Conservation (phyloP, 768 basidiomycete species). For the Hygrocybe coccinea region DNA sequence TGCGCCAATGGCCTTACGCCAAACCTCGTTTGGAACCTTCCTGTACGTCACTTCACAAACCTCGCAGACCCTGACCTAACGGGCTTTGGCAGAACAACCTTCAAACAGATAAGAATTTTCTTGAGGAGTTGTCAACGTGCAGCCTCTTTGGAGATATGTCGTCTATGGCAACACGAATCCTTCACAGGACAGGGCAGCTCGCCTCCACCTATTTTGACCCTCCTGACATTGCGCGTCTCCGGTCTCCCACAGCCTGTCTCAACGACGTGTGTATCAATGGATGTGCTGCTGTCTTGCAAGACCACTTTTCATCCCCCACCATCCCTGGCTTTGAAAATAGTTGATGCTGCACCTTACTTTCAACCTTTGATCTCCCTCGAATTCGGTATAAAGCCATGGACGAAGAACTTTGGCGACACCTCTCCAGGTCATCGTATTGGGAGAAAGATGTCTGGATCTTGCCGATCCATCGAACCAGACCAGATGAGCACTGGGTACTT, state of each 20-base stretch:
- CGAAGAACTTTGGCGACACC: conserved; percentile 17
- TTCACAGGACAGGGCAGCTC: too few species aligned
- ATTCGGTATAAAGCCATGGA: conserved; percentile 15
- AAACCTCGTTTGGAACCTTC: not conserved
- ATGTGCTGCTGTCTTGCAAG: conserved; percentile 17
- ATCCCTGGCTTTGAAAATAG: not conserved
- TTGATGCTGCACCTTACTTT: conserved; percentile 9
- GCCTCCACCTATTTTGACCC: not conserved
- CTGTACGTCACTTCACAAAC: not conserved
- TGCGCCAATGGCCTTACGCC: not conserved
- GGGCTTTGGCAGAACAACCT: too few species aligned
- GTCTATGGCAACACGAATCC: too few species aligned
- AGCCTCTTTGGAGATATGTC: too few species aligned
- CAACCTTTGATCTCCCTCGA: conserved; percentile 16
- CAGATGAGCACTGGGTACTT: conserved; percentile 31
- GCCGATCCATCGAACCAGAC: conserved; percentile 27
- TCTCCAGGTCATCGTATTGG: conserved; percentile 24
- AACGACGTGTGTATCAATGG: conserved; percentile 27
- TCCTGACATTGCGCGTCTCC: conserved; percentile 10
- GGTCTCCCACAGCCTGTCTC: conserved; percentile 7
- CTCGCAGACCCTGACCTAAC: too few species aligned
- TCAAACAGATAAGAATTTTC: too few species aligned
- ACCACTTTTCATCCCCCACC: not conserved
- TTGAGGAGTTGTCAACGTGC: too few species aligned
- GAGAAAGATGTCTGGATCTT: conserved; percentile 31